These are phyloP conservation scores for Kuraishia hungarica DNA, from an alignment of 805 yeast species.

Conservation along the genomic window DNA sequence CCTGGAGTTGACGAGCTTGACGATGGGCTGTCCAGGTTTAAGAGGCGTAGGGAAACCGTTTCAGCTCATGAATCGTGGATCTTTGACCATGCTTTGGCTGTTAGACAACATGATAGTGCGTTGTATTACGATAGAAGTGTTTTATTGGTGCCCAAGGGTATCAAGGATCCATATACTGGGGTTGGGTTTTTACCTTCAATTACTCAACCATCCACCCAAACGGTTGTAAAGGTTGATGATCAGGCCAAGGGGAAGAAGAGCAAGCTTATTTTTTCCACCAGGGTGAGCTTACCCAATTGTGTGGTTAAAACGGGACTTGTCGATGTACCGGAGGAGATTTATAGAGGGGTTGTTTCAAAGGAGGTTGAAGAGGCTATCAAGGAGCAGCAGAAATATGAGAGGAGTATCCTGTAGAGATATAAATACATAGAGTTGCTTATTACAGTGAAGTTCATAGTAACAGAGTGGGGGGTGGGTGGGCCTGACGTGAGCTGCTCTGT, in stretches of 20 bases:
- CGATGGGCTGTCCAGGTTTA: slow-evolving; percentile 13
- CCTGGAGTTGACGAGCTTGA: slow-evolving; percentile 9
- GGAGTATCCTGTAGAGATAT: neutral
- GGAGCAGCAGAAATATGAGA: slow-evolving; percentile 50
- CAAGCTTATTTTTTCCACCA: slow-evolving; percentile 38
- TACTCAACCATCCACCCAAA: slow-evolving; percentile 60
- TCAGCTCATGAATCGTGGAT: slow-evolving; percentile 56
- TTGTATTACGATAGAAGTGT: slow-evolving; percentile 50
- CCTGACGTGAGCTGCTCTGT: no score
- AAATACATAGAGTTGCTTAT: no score
- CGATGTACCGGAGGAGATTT: slow-evolving; percentile 49
- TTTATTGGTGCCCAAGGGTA: slow-evolving; percentile 41
- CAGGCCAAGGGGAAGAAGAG: slow-evolving; percentile 9
- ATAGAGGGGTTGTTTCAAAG: slow-evolving; percentile 48
- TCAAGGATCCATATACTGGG: slow-evolving; percentile 80
- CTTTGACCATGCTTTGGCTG: slow-evolving; percentile 73
- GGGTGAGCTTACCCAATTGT: slow-evolving; percentile 27
- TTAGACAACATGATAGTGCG: slow-evolving; percentile 60
- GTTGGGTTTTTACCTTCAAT: slow-evolving; percentile 59
- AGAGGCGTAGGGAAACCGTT: slow-evolving; percentile 23
- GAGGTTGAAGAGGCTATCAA: slow-evolving; percentile 52
- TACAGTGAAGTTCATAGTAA: no score
- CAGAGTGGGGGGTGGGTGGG: no score
- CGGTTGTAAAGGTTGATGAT: slow-evolving; percentile 17
- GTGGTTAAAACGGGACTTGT: slow-evolving; percentile 50